These are phyloP conservation scores for Chytriomyces sp. DNA, from an alignment of 192 early-diverging fungal species.

Conservation along the genomic window DNA sequence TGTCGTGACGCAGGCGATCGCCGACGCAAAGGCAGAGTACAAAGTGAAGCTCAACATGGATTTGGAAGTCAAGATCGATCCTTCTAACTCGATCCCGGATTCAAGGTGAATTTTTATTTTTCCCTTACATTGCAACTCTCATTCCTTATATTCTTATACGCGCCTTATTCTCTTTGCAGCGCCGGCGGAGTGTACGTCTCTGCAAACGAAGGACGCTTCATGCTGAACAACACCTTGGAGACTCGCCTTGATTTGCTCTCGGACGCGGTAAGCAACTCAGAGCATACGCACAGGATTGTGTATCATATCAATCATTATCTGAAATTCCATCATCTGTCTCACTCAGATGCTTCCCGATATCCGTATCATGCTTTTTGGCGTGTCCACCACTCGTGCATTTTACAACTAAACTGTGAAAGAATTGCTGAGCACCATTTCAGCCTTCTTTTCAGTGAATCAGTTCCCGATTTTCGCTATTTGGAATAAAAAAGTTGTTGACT, in stretches of 20 bases:
- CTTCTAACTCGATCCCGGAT: constrained; percentile 71
- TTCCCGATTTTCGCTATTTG: too few relatives aligned
- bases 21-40: constrained; percentile 58
- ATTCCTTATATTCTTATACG: not conserved
- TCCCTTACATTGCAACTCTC: not conserved
- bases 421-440: not conserved
- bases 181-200: constrained; percentile 89
- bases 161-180: constrained; percentile 46
- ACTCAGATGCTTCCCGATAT: constrained; percentile 91
- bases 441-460: not conserved
- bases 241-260: constrained; percentile 82
- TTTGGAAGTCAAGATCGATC: constrained; percentile 61
- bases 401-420: constrained; percentile 67
- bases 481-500: too few relatives aligned
- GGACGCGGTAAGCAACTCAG: constrained; percentile 49
- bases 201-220: constrained; percentile 77
- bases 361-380: constrained; percentile 87
- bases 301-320: too few relatives aligned
- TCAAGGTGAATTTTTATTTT: constrained; percentile 49
- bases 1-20: constrained; percentile 63
- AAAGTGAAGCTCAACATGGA: constrained; percentile 55
- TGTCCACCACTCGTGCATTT: constrained; percentile 88
- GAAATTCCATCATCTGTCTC: constrained; percentile 4
- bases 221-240: constrained; percentile 88
- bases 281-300: too few relatives aligned